Percentiles rank a stretch among this genome's conserved stretches.
phyloP scores from a whole-genome alignment of 768 basidiomycete species.

The Melanogaster broomeanus region DNA sequence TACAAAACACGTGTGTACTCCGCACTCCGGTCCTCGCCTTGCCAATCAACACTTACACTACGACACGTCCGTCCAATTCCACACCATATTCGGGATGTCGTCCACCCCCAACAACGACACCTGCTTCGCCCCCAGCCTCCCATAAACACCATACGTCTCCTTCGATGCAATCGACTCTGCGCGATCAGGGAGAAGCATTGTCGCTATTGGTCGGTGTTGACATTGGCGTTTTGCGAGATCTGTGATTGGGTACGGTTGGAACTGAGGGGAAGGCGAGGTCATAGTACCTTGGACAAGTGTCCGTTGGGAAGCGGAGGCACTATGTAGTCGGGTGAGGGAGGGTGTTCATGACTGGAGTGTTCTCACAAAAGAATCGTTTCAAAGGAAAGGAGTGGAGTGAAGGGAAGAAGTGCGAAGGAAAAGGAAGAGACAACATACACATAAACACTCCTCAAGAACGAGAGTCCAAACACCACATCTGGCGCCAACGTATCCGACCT shows the following conservation, averaged over 20 bases:
- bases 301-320: conserved; percentile 35
- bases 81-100: conserved; percentile 17
- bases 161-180: conserved; percentile 6
- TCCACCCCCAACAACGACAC: conserved; percentile 14
- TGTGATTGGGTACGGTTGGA: conserved; percentile 28
- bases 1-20: no score
- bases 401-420: not conserved
- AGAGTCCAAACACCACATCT: conserved; percentile 19
- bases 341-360: not conserved
- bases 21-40: no score
- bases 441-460: conserved; percentile 34
- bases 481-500: conserved; percentile 12
- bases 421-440: conserved; percentile 17
- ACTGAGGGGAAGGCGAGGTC: conserved; percentile 32
- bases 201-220: conserved; percentile 27
- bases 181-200: conserved; percentile 25
- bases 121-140: not conserved
- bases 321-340: not conserved
- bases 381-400: no score
- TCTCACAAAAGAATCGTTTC: not conserved
- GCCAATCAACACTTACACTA: conserved; percentile 1
- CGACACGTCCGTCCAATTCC: conserved; percentile 20
- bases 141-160: conserved; percentile 17
- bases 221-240: conserved; percentile 28
- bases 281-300: conserved; percentile 30